A percentile compares a stretch with the other conserved stretches of the same genome.
phyloP scores from a whole-genome alignment of 192 early-diverging fungal species.

The Podila clonocystis region DNA sequence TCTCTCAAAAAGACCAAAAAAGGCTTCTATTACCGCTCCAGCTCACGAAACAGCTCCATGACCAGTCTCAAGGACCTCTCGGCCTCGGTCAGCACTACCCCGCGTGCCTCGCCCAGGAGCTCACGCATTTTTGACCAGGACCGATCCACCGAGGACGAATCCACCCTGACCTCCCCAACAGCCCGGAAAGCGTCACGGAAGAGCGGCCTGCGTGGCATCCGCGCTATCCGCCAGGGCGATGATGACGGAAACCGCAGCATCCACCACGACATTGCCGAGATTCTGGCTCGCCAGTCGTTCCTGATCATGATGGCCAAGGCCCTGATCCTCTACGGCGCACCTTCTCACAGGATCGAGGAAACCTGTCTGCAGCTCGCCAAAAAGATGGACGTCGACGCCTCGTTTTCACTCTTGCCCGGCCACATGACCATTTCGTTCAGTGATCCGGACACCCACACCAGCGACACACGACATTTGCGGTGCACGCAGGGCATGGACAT shows the following conservation, averaged over 20 bases:
- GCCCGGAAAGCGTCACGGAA: background rate
- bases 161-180: background rate
- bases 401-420: constrained; percentile 46
- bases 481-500: constrained; percentile 52
- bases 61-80: constrained; percentile 12
- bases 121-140: constrained; percentile 20
- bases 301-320: constrained; percentile 48
- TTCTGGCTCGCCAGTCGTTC: constrained; percentile 37
- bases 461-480: constrained; percentile 50
- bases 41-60: constrained; percentile 25
- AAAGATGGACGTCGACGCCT: constrained; percentile 47
- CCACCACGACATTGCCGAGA: constrained; percentile 43
- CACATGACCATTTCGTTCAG: constrained; percentile 55
- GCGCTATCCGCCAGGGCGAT: background rate
- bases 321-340: constrained; percentile 49
- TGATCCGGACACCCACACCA: constrained; percentile 55
- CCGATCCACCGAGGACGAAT: too few relatives aligned
- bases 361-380: constrained; percentile 28
- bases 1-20: constrained; percentile 17
- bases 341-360: constrained; percentile 52
- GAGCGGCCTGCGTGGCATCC: background rate
- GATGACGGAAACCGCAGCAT: constrained; percentile 22
- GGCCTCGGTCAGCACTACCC: constrained; percentile 23
- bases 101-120: constrained; percentile 27
- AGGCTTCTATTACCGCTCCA: constrained; percentile 29